These are phyloP conservation scores for Zhuliangozyma parablackwelliae DNA, from an alignment of 1,139 yeast genomes.

Conservation along the genomic window DNA sequence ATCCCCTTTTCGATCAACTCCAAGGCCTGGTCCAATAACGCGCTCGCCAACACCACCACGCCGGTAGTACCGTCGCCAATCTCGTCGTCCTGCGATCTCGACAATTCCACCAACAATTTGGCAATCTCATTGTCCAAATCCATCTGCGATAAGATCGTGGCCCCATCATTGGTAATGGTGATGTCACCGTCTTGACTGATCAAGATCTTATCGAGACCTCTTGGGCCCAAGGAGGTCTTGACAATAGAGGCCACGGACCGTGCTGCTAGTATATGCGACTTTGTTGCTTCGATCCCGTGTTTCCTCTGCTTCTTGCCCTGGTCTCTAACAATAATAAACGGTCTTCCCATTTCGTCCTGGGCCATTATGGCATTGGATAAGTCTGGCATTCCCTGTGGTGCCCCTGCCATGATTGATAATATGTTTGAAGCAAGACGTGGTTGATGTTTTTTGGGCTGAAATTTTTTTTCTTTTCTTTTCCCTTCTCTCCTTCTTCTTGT, in stretches of 20 bases:
- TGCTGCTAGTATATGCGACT: slow-evolving; percentile 92
- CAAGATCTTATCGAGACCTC: slow-evolving; percentile 95
- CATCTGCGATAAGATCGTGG: slow-evolving; percentile 94
- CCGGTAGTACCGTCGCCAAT: slow-evolving; percentile 99
- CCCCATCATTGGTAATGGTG: slow-evolving; percentile 97
- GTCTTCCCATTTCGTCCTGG: slow-evolving; percentile 98
- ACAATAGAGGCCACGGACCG: slow-evolving; percentile 91
- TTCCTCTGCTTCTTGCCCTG: slow-evolving; percentile 91
- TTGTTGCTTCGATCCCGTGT: slow-evolving; percentile 93
- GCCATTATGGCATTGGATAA: slow-evolving; percentile 97
- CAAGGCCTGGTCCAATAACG: slow-evolving; percentile 87
- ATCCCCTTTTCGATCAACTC: slow-evolving; percentile 95
- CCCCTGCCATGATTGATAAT: no score
- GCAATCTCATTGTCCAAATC: slow-evolving; percentile 96
- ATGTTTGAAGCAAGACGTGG: no score
- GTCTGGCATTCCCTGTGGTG: slow-evolving; percentile 71
- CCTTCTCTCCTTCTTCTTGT: no score
- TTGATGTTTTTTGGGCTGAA: no score
- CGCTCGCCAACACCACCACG: slow-evolving; percentile 94
- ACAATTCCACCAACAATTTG: slow-evolving; percentile 86
- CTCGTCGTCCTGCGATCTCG: slow-evolving; percentile 96
- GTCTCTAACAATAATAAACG: slow-evolving; percentile 94
- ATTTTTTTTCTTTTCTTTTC: no score
- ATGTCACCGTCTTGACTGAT: slow-evolving; percentile 94
- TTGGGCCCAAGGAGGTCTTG: slow-evolving; percentile 90